Conservation (phyloP, 331 rosid genomes). For the Acacia concinna region DNA sequence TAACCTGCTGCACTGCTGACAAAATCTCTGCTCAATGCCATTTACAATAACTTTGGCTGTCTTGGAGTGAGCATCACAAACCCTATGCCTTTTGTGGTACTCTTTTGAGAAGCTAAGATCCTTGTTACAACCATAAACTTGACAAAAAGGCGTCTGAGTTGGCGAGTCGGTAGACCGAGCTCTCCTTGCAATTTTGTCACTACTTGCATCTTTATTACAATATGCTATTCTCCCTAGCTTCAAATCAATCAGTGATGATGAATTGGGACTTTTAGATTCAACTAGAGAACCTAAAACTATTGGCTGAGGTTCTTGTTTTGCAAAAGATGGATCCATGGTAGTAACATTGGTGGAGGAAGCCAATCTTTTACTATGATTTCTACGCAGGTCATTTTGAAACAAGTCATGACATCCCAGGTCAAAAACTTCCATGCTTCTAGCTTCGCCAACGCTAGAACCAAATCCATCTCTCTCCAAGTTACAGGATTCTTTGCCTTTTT, state of each 20-base stretch:
- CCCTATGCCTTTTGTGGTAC: slow-evolving; percentile 82
- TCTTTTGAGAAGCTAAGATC: slow-evolving; percentile 82
- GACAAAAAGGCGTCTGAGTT: slow-evolving; percentile 59
- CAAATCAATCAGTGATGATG: slow-evolving; percentile 59
- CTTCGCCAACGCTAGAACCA: slow-evolving; percentile 45
- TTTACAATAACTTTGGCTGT: slow-evolving; percentile 73
- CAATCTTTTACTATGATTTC: slow-evolving; percentile 44
- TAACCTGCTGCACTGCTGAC: slow-evolving; percentile 94
- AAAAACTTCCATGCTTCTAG: slow-evolving; percentile 50
- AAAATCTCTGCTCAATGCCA: slow-evolving; percentile 84
- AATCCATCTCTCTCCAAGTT: slow-evolving; percentile 45
- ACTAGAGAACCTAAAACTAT: slow-evolving; percentile 43
- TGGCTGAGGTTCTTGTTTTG: slow-evolving; percentile 58
- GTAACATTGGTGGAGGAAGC: slow-evolving; percentile 52
- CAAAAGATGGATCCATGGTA: slow-evolving; percentile 50
- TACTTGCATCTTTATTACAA: slow-evolving; percentile 39
- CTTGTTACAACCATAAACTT: slow-evolving; percentile 75
- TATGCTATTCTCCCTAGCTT: slow-evolving; percentile 67
- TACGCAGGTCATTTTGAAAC: slow-evolving; percentile 43
- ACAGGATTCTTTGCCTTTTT: slow-evolving; percentile 41
- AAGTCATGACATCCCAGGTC: slow-evolving; percentile 57
- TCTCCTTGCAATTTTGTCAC: slow-evolving; percentile 41
- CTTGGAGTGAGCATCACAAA: slow-evolving; percentile 88
- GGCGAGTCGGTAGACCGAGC: slow-evolving; percentile 44
- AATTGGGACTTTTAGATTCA: slow-evolving; percentile 44